Percentiles rank a stretch among this genome's conserved stretches.
phyloP scores from a whole-genome alignment of 306 rosid species.

The Myrica gale region DNA sequence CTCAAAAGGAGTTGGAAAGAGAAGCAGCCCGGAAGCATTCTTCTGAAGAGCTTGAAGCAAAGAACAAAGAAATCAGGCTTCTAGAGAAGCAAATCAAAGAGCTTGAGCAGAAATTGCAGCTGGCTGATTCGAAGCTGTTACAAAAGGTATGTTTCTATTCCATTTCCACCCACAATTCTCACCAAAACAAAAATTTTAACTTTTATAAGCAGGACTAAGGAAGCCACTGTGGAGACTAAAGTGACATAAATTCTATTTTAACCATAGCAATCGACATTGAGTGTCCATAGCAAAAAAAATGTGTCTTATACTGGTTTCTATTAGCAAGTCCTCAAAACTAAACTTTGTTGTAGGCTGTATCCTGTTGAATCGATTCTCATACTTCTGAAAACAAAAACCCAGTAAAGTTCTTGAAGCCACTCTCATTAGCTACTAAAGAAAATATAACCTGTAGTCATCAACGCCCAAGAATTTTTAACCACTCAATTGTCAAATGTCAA shows the following conservation, averaged over 20 bases:
- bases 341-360: background rate
- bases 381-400: background rate
- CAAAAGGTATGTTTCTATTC: constrained; percentile 52
- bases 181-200: too few relatives aligned
- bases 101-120: constrained; percentile 67
- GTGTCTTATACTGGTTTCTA: background rate
- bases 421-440: background rate
- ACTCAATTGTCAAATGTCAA: too few relatives aligned
- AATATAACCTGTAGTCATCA: background rate
- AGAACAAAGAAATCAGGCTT: constrained; percentile 54
- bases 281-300: background rate
- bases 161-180: background rate
- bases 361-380: background rate
- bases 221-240: background rate
- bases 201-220: background rate
- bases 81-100: constrained; percentile 66
- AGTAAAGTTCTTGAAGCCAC: background rate
- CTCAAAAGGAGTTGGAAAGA: constrained; percentile 52
- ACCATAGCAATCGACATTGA: too few relatives aligned
- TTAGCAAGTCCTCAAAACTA: background rate
- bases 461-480: background rate
- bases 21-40: constrained; percentile 61
- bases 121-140: constrained; percentile 39
- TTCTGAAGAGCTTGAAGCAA: constrained; percentile 65
- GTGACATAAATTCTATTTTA: too few relatives aligned